Evolutionary conservation across 1,284 basidiomycete genomes (phyloP).

Genomic region (Moniliophthora roreri): DNA sequence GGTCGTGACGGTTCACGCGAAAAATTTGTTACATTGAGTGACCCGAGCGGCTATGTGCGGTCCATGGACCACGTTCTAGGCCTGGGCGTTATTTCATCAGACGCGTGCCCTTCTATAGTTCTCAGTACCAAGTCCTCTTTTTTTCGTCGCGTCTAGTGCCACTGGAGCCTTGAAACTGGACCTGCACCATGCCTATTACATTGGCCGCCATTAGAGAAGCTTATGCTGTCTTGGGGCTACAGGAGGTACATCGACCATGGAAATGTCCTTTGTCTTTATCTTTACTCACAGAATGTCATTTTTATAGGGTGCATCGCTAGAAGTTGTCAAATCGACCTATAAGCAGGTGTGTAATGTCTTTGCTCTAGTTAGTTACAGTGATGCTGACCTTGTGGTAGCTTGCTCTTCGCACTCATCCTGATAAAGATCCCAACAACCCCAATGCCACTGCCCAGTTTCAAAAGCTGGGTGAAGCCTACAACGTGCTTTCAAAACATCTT

Average conservation of each 20-base stretch:
- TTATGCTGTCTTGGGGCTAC: constrained; percentile 56
- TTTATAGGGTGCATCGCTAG: constrained; percentile 55
- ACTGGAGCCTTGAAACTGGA: constrained; percentile 15
- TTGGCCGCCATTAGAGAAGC: constrained; percentile 42
- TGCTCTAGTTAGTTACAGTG: constrained; percentile 7
- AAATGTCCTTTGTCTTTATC: background rate
- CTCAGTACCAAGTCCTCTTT: background rate
- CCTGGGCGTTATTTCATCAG: background rate
- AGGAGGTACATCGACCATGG: constrained; percentile 41
- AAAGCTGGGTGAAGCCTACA: constrained; percentile 65
- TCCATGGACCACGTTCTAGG: constrained; percentile 7
- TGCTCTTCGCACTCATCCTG: constrained; percentile 69
- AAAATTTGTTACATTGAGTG: background rate
- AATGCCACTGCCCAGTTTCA: constrained; percentile 71
- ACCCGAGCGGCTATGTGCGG: constrained; percentile 2
- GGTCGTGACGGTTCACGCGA: background rate
- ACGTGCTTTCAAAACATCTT: constrained; percentile 53
- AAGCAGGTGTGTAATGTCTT: constrained; percentile 48
- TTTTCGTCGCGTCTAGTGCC: constrained; percentile 25
- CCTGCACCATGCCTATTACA: constrained; percentile 34
- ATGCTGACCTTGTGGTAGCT: constrained; percentile 35
- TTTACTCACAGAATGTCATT: background rate
- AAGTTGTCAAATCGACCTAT: constrained; percentile 64
- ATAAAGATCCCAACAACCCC: constrained; percentile 66
- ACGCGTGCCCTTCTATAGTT: background rate